Percentiles rank a stretch among this genome's conserved stretches.
phyloP scores from a whole-genome alignment of 2,329 filamentous ascomycete genomes.

The Cladosporium sp. region DNA sequence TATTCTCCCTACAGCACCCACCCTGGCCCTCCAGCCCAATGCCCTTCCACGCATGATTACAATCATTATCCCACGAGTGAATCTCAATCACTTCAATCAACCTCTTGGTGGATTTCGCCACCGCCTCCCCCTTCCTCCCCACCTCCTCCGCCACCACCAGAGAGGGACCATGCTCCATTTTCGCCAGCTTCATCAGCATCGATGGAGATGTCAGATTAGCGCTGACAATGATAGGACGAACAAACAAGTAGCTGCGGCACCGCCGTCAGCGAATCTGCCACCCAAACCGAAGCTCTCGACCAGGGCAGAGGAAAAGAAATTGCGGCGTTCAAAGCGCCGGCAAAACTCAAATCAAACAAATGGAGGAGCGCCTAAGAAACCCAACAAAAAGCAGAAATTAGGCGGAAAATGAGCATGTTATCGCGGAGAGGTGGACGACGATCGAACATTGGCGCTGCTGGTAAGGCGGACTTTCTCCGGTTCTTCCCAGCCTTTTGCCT shows the following conservation, averaged over 20 bases:
- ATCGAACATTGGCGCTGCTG: neutral
- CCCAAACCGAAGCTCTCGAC: neutral
- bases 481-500: neutral
- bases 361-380: neutral
- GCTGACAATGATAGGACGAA: conserved; percentile 1
- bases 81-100: neutral
- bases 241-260: neutral
- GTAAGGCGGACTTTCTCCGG: conserved; percentile 4
- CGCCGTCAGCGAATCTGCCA: neutral
- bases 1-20: neutral
- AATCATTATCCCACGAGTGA: neutral
- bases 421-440: neutral
- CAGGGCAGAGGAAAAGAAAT: neutral
- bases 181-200: conserved; percentile 5
- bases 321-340: neutral
- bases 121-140: too few relatives aligned
- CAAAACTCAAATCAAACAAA: neutral
- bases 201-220: conserved; percentile 2
- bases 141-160: conserved; percentile 1
- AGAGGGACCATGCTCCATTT: neutral
- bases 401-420: neutral
- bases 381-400: neutral
- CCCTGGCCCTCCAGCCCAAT: neutral
- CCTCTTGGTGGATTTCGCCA: neutral
- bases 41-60: neutral